phyloP scores from a whole-genome alignment of 495 filamentous ascomycete species.

The Hyaloscypha bicolor region DNA sequence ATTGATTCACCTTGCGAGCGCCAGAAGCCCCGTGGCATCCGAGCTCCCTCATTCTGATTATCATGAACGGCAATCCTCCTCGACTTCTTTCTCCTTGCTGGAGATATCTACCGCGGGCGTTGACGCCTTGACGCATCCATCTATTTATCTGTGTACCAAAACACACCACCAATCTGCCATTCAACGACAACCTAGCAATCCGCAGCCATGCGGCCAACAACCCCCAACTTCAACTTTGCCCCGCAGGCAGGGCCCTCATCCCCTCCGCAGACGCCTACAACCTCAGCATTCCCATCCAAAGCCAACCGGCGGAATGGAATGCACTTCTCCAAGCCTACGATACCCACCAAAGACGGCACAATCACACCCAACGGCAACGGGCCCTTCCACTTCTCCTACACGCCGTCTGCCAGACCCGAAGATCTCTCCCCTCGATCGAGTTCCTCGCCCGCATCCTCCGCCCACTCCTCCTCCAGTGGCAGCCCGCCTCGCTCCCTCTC shows the following conservation, averaged over 20 bases:
- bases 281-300: conserved; percentile 17
- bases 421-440: conserved; percentile 55
- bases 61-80: conserved; percentile 59
- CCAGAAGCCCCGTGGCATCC: conserved; percentile 25
- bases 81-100: conserved; percentile 55
- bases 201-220: conserved; percentile 49
- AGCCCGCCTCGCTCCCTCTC: conserved; percentile 25
- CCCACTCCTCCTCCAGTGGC: conserved; percentile 12
- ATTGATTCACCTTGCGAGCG: conserved; percentile 26
- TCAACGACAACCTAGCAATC: conserved; percentile 4
- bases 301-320: conserved; percentile 28
- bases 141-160: conserved; percentile 15
- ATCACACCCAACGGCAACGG: conserved; percentile 45
- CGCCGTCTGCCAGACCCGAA: conserved; percentile 41
- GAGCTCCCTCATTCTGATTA: conserved; percentile 35
- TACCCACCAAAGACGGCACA: conserved; percentile 13
- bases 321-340: conserved; percentile 13
- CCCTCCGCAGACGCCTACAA: conserved; percentile 55
- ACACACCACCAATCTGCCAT: conserved; percentile 5
- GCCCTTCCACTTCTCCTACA: conserved; percentile 43
- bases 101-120: conserved; percentile 41
- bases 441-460: conserved; percentile 37
- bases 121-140: conserved; percentile 32
- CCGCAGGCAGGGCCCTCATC: conserved; percentile 53
- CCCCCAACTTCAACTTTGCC: conserved; percentile 44